Base-by-base conservation (phyloP, 139 green algal genomes). In the Tetradesmus obliquus region DNA sequence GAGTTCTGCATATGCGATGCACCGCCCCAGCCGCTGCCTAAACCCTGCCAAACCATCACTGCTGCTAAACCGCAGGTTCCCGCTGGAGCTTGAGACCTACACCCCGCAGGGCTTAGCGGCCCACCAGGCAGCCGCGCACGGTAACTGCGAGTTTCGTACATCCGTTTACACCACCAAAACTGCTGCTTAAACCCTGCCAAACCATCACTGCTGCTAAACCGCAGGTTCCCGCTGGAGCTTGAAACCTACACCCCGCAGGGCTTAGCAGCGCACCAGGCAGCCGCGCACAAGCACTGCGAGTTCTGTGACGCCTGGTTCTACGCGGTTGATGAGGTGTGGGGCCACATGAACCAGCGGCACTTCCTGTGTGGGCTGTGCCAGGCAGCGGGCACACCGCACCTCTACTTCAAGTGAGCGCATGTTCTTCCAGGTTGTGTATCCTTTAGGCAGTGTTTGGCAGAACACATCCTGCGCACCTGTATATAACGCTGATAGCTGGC, bases 311-410 rank as follows among this genome's bases (percentile, higher is more conserved):
- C 76, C 55, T 91, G 82, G 84, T 97, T 96, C 72, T 97, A 94
- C 86, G 93, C 92, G 20, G 82, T 60, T 20, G 96, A 97, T 81
- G 96, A 94, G 89, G 88, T 97, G 88, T 98, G 91, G 76, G 45
- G 55, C 15, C 93, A 95, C 82, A 95, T 94, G 93, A 57, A 87
- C 4, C 84, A 94, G 60, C 55, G 86, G 7, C 96, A 98, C 95
- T 97, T 94, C 94, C 91, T 88, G 3, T 98, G 96, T 93, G 90
- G 96, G 69, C 87, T 98, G 51, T 98, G 96, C 93, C 90, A 93
- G 80, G 89, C 89, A 8, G 62, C 86, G 1, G 91, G 88, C 17
- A 91, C 66, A 1, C 80, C 84, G 0, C 79, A 93, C 24, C 66
- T 89, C 17, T 96, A 96, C 89, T 97, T 96, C 85, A 22, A 79